Evolutionary conservation across 345 rosid species (phyloP).

Genomic region (Excoecaria cochinchinensis): DNA sequence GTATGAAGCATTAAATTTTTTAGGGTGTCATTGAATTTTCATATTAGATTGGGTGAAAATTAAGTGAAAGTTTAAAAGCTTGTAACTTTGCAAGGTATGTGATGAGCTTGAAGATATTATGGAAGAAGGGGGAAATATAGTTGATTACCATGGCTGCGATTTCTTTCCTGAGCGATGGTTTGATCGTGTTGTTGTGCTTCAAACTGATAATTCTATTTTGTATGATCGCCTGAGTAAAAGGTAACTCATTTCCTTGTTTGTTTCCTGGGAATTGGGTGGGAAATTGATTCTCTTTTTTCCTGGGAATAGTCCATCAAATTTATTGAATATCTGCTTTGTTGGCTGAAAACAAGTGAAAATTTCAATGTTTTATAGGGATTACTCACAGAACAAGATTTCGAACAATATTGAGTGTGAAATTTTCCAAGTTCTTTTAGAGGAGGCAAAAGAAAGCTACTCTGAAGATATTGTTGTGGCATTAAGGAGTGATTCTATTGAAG

Average conservation of each 20-base stretch:
- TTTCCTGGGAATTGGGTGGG: background rate
- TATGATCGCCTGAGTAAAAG: constrained; percentile 78
- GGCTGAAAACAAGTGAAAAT: background rate
- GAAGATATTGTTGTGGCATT: constrained; percentile 58
- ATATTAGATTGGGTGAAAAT: background rate
- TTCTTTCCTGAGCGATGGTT: constrained; percentile 91
- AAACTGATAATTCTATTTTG: constrained; percentile 66
- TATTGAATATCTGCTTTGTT: background rate
- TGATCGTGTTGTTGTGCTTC: constrained; percentile 80
- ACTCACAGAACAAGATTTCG: constrained; percentile 58
- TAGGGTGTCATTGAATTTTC: background rate
- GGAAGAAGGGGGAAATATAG: constrained; percentile 79
- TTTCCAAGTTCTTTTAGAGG: constrained; percentile 73
- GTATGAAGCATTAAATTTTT: background rate
- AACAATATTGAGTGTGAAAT: constrained; percentile 89
- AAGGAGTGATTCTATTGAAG: constrained; percentile 63
- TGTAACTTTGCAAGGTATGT: constrained; percentile 51
- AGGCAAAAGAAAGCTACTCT: constrained; percentile 72
- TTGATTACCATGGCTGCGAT: constrained; percentile 90
- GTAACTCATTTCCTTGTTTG: constrained; percentile 31
- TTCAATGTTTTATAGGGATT: constrained; percentile 49
- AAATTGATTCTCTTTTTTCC: too few species aligned
- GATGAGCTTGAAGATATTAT: constrained; percentile 89
- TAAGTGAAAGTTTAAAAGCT: background rate
- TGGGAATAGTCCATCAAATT: background rate